These are phyloP conservation scores for Brassica napus DNA, from an alignment of 345 rosid genomes.

Conservation along the genomic window Da-Ae NC_063438.1:6067501-6068000, in stretches of 20 bases:
- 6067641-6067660: constrained; percentile 66
- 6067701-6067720: constrained; percentile 71
- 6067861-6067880: constrained; percentile 31
- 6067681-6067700: constrained; percentile 91
- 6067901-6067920: constrained; percentile 1
- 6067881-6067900: constrained; percentile 15
- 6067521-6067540: constrained; percentile 83
- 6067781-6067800: constrained; percentile 84
- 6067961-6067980: constrained; percentile 7
- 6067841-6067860: constrained; percentile 48
- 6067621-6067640: constrained; percentile 71
- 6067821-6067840: constrained; percentile 54
- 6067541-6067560: constrained; percentile 66
- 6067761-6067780: constrained; percentile 84
- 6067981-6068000: constrained; percentile 31
- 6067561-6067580: constrained; percentile 78
- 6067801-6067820: constrained; percentile 85
- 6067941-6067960: background rate
- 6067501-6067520: constrained; percentile 52
- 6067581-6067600: constrained; percentile 74
- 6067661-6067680: constrained; percentile 95
- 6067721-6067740: constrained; percentile 88
- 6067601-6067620: constrained; percentile 70
- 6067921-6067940: background rate
- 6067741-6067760: constrained; percentile 82